Evolutionary conservation across 331 rosid genomes (phyloP), one percentile per base, ranked within the genome.

Genomic region (Acacia concinna): DNA sequence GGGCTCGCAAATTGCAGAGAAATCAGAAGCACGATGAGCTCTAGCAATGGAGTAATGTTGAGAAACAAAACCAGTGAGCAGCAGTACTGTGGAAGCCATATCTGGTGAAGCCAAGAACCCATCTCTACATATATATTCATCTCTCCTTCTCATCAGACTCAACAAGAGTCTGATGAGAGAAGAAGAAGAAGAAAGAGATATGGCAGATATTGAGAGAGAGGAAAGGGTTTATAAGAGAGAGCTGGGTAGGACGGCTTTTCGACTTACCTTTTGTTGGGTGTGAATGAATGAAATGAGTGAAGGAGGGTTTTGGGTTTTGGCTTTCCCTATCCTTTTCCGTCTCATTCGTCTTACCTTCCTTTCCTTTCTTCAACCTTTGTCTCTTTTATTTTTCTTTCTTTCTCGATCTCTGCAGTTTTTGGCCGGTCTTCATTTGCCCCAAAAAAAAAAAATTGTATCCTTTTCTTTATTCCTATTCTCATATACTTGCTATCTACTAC

Each of bases 251-350:
- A 79, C 87, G 87, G 84, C 76, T 84, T 84, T 70, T 80, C 70
- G 76, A 62, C 84, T 76, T 80, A 84, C 72, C 38, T 81, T 71
- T 80, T 81, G 87, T 78, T 75, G 60, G 46, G 70, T 30, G 43
- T 84, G 69, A 38, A 30, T 71, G 41, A 49, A 65, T 40, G 6
- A n/a, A 52, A 7, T 23, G 10, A 18, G 57, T 18, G 57, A 49
- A 9, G 21, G 23, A 49, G 23, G 21, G 23, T 5, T 21, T 56
- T 56, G 8, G 12, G 30, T 76, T 75, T 78, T 76, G n/a, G 2
- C 68, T 62, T 30, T 62, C 81, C 49, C 74, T 70, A 68, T 84
- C 81, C 37, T 21, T 21, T 62, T 12, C 56, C 32, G 74, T 21
- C 30, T 68, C 73, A 27, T 66, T 30, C 68, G 37, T 14, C 40